Conservation (phyloP, 345 rosid species). For the Lumnitzera racemosa region DNA sequence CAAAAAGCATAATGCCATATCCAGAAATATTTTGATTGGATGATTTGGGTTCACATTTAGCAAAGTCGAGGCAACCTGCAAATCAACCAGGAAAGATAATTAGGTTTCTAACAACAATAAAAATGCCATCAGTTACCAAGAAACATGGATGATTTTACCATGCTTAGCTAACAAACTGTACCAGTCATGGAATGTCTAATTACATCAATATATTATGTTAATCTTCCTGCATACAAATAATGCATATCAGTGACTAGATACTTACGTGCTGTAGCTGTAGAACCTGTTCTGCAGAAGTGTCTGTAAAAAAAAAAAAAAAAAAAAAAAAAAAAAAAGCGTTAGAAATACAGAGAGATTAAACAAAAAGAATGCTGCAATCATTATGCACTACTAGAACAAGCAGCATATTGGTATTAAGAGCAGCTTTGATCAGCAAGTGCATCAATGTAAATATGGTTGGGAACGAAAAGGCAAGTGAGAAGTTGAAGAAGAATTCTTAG, state of each 20-base stretch:
- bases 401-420: neutral
- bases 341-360: neutral
- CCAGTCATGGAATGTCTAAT: too few species aligned
- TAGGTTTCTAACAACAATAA: neutral
- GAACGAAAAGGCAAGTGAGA: conserved; percentile 2
- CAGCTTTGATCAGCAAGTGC: neutral
- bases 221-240: neutral
- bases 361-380: neutral
- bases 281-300: conserved; percentile 87
- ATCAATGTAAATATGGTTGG: neutral
- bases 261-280: conserved; percentile 58
- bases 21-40: conserved; percentile 86
- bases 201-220: neutral
- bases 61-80: conserved; percentile 81
- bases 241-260: neutral
- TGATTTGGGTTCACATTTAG: conserved; percentile 66
- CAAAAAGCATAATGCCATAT: conserved; percentile 83
- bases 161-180: too few species aligned
- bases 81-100: conserved; percentile 15
- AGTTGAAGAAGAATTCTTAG: conserved; percentile 31
- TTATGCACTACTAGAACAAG: neutral
- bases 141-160: too few species aligned
- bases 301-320: conserved; percentile 31
- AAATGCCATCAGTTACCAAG: neutral
- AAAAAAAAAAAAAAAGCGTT: conserved; percentile 12